A percentile compares a stretch with the other conserved stretches of the same genome.
Conservation (phyloP, 805 yeast genomes). For the Clavispora santaluciae region DNA sequence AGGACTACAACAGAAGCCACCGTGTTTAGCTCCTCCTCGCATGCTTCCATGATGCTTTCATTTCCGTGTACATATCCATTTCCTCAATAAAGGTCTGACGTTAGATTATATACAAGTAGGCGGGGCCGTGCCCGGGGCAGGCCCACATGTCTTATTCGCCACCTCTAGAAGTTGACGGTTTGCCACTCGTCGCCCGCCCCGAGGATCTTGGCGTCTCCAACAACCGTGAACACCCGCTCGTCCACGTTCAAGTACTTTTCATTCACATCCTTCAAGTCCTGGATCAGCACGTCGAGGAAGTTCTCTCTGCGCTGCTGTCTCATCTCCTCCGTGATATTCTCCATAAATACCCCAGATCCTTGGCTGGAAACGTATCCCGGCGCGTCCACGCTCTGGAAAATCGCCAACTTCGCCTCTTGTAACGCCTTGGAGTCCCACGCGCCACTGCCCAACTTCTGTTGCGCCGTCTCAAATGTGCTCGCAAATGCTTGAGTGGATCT, state of each 20-base stretch:
- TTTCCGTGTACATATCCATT: constrained; percentile 8
- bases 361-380: constrained; percentile 79
- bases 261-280: constrained; percentile 62
- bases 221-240: constrained; percentile 34
- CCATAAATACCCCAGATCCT: constrained; percentile 61
- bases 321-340: constrained; percentile 72
- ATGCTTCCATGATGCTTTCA: not conserved
- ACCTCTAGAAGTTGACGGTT: constrained; percentile 3
- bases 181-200: constrained; percentile 19
- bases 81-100: not conserved
- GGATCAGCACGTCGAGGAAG: constrained; percentile 59
- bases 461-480: constrained; percentile 38
- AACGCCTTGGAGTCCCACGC: constrained; percentile 61
- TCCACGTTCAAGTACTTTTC: constrained; percentile 50
- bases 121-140: too few relatives aligned
- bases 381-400: constrained; percentile 89
- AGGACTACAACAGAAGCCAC: constrained; percentile 28
- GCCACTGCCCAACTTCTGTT: constrained; percentile 28
- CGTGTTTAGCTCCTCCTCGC: constrained; percentile 12
- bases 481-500: constrained; percentile 61
- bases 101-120: not conserved
- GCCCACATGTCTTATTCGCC: too few relatives aligned
- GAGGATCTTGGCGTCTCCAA: constrained; percentile 37
- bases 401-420: constrained; percentile 83
- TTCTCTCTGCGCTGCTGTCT: constrained; percentile 74